Base-by-base conservation (phyloP, 352 stramenopile genomes). In the Phytophthora podocarpi region DNA sequence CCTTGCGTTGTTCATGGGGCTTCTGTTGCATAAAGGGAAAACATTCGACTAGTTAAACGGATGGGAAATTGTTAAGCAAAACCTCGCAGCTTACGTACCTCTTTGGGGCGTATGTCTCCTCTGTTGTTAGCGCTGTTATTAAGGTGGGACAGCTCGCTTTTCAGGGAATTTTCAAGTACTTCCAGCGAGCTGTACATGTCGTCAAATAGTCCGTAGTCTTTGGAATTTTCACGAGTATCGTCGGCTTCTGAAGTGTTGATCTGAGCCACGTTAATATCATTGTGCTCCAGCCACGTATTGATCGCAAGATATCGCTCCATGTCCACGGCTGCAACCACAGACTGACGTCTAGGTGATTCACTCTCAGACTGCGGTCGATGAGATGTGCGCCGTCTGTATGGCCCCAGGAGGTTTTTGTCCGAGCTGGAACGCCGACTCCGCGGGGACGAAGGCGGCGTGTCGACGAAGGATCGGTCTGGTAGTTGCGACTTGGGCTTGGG, bases 301-400 rank as follows among this genome's bases (percentile, higher is more conserved):
- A 85, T 78, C 2, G 67, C 75, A 13, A 73, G 64, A 34, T 78
- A 85, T 26, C 72, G 71, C 31, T 81, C 76, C 67, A 83, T 64
- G 46, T 82, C 72, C 45, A 78, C 59, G 1, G 59, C 35, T 1
- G 71, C 71, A 4, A 82, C 59, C 13, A 61, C 48, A 27, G 40
- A 43, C 6, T 71, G 64, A 7, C 47, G 43, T 20, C 30, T 55
- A 4, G 31, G 37, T 20, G 27, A 68, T 24, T 40, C 28, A 4
- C 27, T 65, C 10, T 32, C 20, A 34, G 51, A 64, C n/a, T 58
- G 46, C 16, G 40, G 20, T 10, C 64, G 28, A 47, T 24, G 47
- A 40, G 27, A 20, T 26, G 46, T 32, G 16, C 18, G 39, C 8
- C 42, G 34, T 58, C 52, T 39, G 32, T 24, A 27, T 6, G 58